These are phyloP conservation scores for Penstemon davidsonii DNA, from an alignment of 257 asterid genomes.

Conservation along the genomic window DNA sequence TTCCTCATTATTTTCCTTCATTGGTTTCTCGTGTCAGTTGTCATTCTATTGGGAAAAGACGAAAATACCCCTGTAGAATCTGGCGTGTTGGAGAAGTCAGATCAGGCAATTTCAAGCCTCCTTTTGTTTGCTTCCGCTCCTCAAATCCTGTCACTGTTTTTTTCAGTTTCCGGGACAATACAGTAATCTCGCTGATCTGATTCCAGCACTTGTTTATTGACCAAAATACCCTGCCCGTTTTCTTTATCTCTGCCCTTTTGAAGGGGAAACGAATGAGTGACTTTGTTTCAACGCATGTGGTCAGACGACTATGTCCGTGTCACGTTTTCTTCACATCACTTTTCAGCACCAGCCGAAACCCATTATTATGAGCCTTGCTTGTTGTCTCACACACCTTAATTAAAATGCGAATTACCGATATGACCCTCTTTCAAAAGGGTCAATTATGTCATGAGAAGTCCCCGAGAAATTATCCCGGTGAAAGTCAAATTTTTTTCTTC, in stretches of 20 bases:
- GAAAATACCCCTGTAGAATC: slow-evolving; percentile 42
- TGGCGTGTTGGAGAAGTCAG: slow-evolving; percentile 46
- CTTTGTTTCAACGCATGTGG: slow-evolving; percentile 47
- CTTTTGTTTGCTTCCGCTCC: slow-evolving; percentile 30
- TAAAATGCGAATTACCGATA: slow-evolving; percentile 13
- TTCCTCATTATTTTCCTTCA: slow-evolving; percentile 20
- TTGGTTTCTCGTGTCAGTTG: slow-evolving; percentile 42
- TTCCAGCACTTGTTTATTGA: slow-evolving; percentile 27
- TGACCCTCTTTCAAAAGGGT: slow-evolving; percentile 30
- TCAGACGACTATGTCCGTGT: slow-evolving; percentile 32
- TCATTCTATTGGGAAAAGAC: slow-evolving; percentile 31
- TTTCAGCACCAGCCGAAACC: slow-evolving; percentile 40
- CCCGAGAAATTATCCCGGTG: slow-evolving; percentile 22
- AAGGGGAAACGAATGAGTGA: slow-evolving; percentile 16
- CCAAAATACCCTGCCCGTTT: slow-evolving; percentile 24
- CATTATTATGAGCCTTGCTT: slow-evolving; percentile 36
- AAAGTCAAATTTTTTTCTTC: slow-evolving; percentile 5
- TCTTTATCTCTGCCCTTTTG: not conserved
- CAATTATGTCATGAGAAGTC: slow-evolving; percentile 19
- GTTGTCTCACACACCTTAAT: slow-evolving; percentile 20
- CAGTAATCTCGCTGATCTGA: slow-evolving; percentile 29
- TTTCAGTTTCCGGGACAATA: slow-evolving; percentile 38
- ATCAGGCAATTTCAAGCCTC: slow-evolving; percentile 18
- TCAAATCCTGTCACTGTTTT: slow-evolving; percentile 51
- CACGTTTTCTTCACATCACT: slow-evolving; percentile 35